These are phyloP conservation scores for Cyclocybe cylindracea DNA, from an alignment of 768 basidiomycete genomes.

Conservation along the genomic window DNA sequence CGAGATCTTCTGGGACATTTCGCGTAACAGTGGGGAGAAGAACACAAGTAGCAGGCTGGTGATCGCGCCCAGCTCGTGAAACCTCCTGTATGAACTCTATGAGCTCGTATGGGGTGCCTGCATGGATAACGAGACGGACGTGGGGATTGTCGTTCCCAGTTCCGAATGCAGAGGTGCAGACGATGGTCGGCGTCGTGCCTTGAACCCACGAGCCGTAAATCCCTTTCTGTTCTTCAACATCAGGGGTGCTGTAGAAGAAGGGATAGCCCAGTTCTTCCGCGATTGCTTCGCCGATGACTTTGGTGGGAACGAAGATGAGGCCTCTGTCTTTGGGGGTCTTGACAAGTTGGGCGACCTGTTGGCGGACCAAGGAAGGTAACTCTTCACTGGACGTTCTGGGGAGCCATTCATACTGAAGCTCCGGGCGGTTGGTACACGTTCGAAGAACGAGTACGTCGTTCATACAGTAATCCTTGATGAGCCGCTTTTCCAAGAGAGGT, in stretches of 20 bases:
- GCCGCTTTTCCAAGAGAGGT: not conserved
- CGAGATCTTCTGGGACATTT: not conserved
- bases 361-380: not conserved
- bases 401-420: constrained; percentile 1
- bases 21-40: not conserved
- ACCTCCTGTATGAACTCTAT: constrained; percentile 19
- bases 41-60: constrained; percentile 2
- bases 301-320: constrained; percentile 12
- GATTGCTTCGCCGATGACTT: not conserved
- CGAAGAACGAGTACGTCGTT: constrained; percentile 1
- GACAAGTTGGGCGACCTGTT: not conserved
- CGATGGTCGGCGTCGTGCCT: constrained; percentile 6
- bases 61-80: constrained; percentile 19
- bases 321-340: not conserved
- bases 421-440: not conserved
- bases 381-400: too few species aligned
- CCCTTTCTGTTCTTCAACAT: not conserved
- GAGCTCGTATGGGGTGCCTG: constrained; percentile 21
- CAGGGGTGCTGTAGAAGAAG: constrained; percentile 6
- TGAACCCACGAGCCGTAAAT: constrained; percentile 10
- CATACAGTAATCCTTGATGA: constrained; percentile 6
- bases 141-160: constrained; percentile 25
- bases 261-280: not conserved
- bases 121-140: constrained; percentile 17
- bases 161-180: constrained; percentile 24